Base-by-base conservation (phyloP, 805 yeast species). In the Yamadazyma philogaea region DNA sequence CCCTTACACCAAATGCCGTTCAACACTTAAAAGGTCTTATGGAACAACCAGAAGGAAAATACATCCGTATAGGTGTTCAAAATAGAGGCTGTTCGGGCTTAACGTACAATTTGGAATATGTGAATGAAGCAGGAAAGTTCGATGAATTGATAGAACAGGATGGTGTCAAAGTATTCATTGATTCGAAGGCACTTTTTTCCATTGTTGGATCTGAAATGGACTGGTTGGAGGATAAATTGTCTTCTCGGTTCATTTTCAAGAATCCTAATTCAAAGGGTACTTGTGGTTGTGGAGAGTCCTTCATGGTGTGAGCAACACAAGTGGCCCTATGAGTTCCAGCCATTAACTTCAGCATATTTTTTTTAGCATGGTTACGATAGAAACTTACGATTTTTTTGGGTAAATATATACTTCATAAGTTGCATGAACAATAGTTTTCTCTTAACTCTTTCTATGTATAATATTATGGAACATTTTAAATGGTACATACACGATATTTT, bases 131-230 rank as follows among this genome's bases (percentile, higher is more conserved):
- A 7, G 96, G 90, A n/a, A 88, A 89, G 67, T 93, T 91, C 56
- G 99, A 93, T 63, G 99, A 93, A 66, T 72, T 84, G 45, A 87
- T 93, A 7, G 87, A 79, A 51, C 98, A 91, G 66, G 96, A 90
- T 56, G 97, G 95, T 27, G 95, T 93, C 31, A 86, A 81, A 61
- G 95, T 93, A 2, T 74, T 90, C 42, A 87, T 93, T 35, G 99
- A 93, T 61, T 91, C 98, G 20, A 93, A 93, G 63, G 99, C 99
- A 0, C 73, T 93, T 42, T 90, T 93, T 63, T 84, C 95, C 52
- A 90, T 93, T 34, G 95, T 93, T 45, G 99, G 99, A 0, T 84
- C 95, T 5, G 96, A 90, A 64, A 93, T 93, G 99, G 99, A 93
- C 65, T 93, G 96, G 96, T 73, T 87, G 37, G 98, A 93, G 58